Evolutionary conservation across 2,329 filamentous ascomycete species (phyloP), one percentile per base, ranked within the genome.

Genomic region (Claviceps pusilla): DNA sequence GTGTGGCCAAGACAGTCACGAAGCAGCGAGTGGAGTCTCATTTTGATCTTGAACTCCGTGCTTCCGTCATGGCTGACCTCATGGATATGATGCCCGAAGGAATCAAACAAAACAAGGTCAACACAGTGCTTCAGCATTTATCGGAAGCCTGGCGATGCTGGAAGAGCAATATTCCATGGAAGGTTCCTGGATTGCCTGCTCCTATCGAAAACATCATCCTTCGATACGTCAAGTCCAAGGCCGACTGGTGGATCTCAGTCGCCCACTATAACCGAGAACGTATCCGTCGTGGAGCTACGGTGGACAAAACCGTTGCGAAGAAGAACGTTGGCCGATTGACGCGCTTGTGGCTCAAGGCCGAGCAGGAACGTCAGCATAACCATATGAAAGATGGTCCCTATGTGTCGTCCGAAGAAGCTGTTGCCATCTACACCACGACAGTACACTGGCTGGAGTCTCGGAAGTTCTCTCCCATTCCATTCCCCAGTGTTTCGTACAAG

Each of bases 1-100:
- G 93, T 59, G 93, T 98, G 47, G 93, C 93, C 39, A 98, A 98
- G 77, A 98, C 93, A 0, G 93, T 98, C 41, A 98, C 93, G 4
- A 98, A 98, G 73, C 93, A 98, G 72, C 88, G 93, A 72, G 93
- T 98, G 6, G 93, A 98, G 66, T 97, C 93, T 29, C 94, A 98
- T 67, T 98, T 96, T 65, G 93, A 98, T 71, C 77, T 98, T 55
- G 93, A 98, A 71, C 82, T 98, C 51, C 88, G 93, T 64, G 94
- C 94, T 16, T 96, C 93, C 0, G 93, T 98, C 60, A 98, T 98
- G 91, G 89, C 91, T 48, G 93, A 98, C 71, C 76, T 98, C 51
- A 96, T 96, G 87, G 93, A 98, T 65, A 98, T 98, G 94, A 98
- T 98, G 93, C 93, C 93, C 0, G 94, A 98, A 68, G 93, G 93